Conservation (phyloP, 371 early-diverging fungal genomes). For the Chytridium lagenaria region DNA sequence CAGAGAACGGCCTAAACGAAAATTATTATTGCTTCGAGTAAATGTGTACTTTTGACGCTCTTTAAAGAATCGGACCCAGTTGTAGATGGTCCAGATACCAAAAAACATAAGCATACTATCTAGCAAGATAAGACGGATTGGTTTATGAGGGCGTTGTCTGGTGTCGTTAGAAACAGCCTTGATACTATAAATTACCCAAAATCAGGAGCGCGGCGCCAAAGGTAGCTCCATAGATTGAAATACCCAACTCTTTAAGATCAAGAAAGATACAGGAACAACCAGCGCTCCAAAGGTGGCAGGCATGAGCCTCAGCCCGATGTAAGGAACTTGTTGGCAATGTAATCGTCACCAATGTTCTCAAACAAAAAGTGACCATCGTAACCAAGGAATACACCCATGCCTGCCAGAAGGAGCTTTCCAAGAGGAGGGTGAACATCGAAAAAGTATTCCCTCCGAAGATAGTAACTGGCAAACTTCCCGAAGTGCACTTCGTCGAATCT, state of each 20-base stretch:
- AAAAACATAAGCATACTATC: slow-evolving; percentile 93
- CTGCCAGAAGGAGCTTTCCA: slow-evolving; percentile 95
- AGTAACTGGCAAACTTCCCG: slow-evolving; percentile 98
- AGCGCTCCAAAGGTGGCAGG: slow-evolving; percentile 85
- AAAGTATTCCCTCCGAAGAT: slow-evolving; percentile 89
- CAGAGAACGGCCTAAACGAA: slow-evolving; percentile 43
- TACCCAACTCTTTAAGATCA: slow-evolving; percentile 87
- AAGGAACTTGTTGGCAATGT: slow-evolving; percentile 90
- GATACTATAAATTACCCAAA: slow-evolving; percentile 65
- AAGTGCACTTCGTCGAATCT: slow-evolving; percentile 98
- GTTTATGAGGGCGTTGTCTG: slow-evolving; percentile 89
- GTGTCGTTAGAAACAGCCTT: background rate
- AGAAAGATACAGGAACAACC: slow-evolving; percentile 78
- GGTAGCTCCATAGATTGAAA: slow-evolving; percentile 75
- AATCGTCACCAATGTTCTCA: slow-evolving; percentile 91
- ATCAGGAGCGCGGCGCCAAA: slow-evolving; percentile 80
- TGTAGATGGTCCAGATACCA: slow-evolving; percentile 78
- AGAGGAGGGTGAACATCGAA: slow-evolving; percentile 99
- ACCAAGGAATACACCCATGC: slow-evolving; percentile 81
- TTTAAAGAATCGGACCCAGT: slow-evolving; percentile 87
- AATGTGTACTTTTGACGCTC: slow-evolving; percentile 67
- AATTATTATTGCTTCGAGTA: slow-evolving; percentile 20
- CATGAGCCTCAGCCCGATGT: slow-evolving; percentile 78
- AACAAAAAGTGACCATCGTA: slow-evolving; percentile 95
- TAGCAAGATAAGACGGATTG: slow-evolving; percentile 93